phyloP scores from a whole-genome alignment of 1,139 yeast species.

The Meyerozyma sp. region DNA sequence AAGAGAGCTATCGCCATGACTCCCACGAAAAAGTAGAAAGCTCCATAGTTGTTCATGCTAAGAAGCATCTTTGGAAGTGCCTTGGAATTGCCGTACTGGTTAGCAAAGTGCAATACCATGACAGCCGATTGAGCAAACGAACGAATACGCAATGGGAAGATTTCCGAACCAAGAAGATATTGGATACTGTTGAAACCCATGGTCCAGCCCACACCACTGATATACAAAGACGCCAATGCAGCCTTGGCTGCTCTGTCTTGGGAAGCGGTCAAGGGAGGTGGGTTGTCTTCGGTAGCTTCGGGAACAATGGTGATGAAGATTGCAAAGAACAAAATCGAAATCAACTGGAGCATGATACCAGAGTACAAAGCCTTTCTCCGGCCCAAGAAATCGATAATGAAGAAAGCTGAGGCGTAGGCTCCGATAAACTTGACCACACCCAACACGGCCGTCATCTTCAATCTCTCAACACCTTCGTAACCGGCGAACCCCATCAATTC shows the following conservation, averaged over 20 bases:
- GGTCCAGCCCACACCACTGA: conserved; percentile 59
- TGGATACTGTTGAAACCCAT: conserved; percentile 59
- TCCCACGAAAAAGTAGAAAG: conserved; percentile 50
- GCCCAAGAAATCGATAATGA: conserved; percentile 43
- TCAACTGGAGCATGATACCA: conserved; percentile 34
- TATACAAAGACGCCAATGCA: conserved; percentile 49
- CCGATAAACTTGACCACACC: conserved; percentile 44
- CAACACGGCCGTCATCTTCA: conserved; percentile 43
- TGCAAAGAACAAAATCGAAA: conserved; percentile 35
- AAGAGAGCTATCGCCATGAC: conserved; percentile 35
- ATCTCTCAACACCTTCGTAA: conserved; percentile 21
- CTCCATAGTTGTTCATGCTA: conserved; percentile 44
- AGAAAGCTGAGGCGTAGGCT: conserved; percentile 43
- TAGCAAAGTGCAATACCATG: conserved; percentile 56
- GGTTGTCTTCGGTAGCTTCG: conserved; percentile 26
- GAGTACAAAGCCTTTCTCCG: conserved; percentile 35
- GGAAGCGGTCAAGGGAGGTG: conserved; percentile 21
- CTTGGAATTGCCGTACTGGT: conserved; percentile 57
- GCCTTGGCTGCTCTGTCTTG: conserved; percentile 38
- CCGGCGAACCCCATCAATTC: conserved; percentile 52
- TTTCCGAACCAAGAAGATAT: conserved; percentile 54
- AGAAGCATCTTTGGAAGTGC: conserved; percentile 51
- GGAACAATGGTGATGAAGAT: conserved; percentile 45
- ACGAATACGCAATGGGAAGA: conserved; percentile 52
- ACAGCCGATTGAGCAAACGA: conserved; percentile 49